Evolutionary conservation across 2,329 filamentous ascomycete species (phyloP).

Genomic region (Thermomyces lanuginosus): DNA sequence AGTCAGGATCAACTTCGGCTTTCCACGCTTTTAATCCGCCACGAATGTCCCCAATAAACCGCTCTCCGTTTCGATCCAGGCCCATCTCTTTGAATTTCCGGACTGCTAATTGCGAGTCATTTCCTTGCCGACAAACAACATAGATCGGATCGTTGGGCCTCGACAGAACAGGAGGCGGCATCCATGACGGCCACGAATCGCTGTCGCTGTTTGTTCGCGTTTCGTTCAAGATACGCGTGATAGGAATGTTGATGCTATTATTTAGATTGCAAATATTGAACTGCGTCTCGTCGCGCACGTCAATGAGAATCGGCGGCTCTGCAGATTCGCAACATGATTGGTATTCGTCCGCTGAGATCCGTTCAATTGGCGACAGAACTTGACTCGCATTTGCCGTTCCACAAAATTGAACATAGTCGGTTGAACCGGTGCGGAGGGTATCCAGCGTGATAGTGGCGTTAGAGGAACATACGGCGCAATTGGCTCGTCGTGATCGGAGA

Average conservation of each 20-base stretch:
- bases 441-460: conserved; percentile 46
- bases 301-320: conserved; percentile 38
- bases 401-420: conserved; percentile 81
- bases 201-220: conserved; percentile 8
- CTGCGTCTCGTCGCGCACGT: conserved; percentile 72
- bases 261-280: conserved; percentile 64
- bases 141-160: conserved; percentile 20
- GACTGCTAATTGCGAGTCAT: conserved; percentile 33
- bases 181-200: conserved; percentile 11
- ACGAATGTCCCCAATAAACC: conserved; percentile 25
- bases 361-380: conserved; percentile 45
- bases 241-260: conserved; percentile 49
- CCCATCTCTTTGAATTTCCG: conserved; percentile 25
- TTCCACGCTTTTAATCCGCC: conserved; percentile 30
- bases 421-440: conserved; percentile 44
- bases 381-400: conserved; percentile 43
- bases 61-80: conserved; percentile 16
- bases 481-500: conserved; percentile 50
- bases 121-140: conserved; percentile 33
- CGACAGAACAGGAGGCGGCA: conserved; percentile 13
- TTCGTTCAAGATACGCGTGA: conserved; percentile 22
- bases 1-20: conserved; percentile 24
- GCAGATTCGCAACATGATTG: conserved; percentile 10
- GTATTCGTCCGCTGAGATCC: conserved; percentile 51
- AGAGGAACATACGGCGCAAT: conserved; percentile 62